Percentiles rank a stretch among this genome's conserved stretches.
Evolutionary conservation across 2,329 filamentous ascomycete genomes (phyloP).

Genomic region (Trichoderma breve): DNA sequence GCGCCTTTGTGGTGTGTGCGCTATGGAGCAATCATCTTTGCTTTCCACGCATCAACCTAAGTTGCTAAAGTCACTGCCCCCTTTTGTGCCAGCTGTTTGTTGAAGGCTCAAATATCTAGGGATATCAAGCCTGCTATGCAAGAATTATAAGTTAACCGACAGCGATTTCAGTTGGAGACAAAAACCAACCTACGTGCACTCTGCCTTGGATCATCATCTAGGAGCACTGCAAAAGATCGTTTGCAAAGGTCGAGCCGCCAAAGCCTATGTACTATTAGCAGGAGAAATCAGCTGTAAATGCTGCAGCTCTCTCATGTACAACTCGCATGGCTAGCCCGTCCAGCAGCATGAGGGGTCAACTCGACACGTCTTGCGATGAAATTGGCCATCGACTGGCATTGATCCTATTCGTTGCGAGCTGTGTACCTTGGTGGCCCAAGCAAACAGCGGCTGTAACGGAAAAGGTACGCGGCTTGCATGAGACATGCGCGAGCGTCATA

Average conservation of each 20-base stretch:
- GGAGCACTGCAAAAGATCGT: neutral
- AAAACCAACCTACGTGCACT: neutral
- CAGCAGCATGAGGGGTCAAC: neutral
- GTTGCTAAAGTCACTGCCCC: neutral
- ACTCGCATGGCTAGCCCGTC: neutral
- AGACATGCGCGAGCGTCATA: neutral
- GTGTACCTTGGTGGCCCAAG: neutral
- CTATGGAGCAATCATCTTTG: neutral
- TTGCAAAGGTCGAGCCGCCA: neutral
- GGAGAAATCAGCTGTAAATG: neutral
- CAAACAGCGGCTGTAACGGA: constrained; percentile 1
- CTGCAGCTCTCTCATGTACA: neutral
- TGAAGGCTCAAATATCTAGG: neutral
- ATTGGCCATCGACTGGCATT: neutral
- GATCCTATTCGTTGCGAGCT: neutral
- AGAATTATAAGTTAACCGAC: neutral
- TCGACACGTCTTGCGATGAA: neutral
- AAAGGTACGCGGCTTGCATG: constrained; percentile 14
- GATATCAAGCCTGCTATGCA: neutral
- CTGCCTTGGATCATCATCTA: neutral
- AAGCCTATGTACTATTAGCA: neutral
- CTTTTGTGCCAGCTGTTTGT: neutral
- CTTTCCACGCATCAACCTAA: neutral
- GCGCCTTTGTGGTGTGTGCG: neutral
- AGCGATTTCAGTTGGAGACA: neutral